These are phyloP conservation scores for Wickerhamomyces sp. DNA, from an alignment of 1,139 yeast genomes.

Conservation along the genomic window DNA sequence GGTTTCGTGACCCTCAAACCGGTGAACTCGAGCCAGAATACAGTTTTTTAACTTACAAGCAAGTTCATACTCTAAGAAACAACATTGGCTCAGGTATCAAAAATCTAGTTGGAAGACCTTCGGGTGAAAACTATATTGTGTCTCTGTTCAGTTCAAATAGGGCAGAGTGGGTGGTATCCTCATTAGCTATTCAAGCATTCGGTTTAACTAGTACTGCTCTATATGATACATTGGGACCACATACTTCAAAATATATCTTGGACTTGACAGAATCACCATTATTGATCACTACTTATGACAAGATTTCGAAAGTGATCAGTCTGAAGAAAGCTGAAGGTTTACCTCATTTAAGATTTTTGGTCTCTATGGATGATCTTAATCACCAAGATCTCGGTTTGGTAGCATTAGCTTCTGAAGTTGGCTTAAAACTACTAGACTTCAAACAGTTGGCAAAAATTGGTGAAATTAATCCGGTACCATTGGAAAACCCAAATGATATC, in stretches of 20 bases:
- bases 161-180: conserved; percentile 58
- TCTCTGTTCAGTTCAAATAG: conserved; percentile 53
- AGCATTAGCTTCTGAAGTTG: conserved; percentile 29
- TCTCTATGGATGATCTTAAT: conserved; percentile 49
- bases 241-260: conserved; percentile 54
- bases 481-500: conserved; percentile 38
- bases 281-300: conserved; percentile 31
- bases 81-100: conserved; percentile 62
- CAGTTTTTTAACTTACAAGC: conserved; percentile 43
- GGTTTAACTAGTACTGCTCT: conserved; percentile 54
- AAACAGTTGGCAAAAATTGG: conserved; percentile 56
- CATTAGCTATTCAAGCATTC: conserved; percentile 51
- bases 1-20: conserved; percentile 25
- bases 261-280: conserved; percentile 53
- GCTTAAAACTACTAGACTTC: conserved; percentile 39
- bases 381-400: conserved; percentile 27
- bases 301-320: conserved; percentile 37
- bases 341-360: conserved; percentile 37
- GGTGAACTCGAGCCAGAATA: conserved; percentile 30
- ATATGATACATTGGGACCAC: conserved; percentile 62
- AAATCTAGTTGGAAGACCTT: conserved; percentile 31
- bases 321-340: conserved; percentile 32
- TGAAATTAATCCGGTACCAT: conserved; percentile 38
- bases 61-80: conserved; percentile 38
- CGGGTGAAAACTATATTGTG: conserved; percentile 41